Conservation (phyloP, 148 eudicot genomes). For the Fagopyrum esculentum region DNA sequence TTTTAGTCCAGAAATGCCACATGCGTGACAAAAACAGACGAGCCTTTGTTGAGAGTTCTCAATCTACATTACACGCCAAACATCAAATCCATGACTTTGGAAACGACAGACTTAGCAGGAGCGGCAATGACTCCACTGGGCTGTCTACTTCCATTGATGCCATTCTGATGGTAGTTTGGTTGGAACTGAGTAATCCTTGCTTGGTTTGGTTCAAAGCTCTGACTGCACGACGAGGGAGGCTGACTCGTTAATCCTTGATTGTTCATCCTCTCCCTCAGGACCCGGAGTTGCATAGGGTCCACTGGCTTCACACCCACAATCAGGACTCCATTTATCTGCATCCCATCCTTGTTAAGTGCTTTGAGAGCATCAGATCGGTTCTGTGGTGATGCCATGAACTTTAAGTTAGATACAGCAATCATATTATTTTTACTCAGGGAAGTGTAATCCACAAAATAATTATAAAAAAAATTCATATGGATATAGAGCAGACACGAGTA, state of each 20-base stretch:
- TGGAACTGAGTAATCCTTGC: slow-evolving; percentile 25
- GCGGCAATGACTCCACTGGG: slow-evolving; percentile 67
- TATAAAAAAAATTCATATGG: neutral
- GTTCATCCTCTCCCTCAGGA: slow-evolving; percentile 60
- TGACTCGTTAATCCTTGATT: slow-evolving; percentile 76
- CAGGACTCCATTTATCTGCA: slow-evolving; percentile 73
- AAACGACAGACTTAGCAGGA: slow-evolving; percentile 71
- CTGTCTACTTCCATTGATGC: slow-evolving; percentile 38
- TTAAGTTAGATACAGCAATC: neutral
- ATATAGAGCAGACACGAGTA: neutral
- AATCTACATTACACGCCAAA: slow-evolving; percentile 53
- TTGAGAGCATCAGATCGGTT: slow-evolving; percentile 77
- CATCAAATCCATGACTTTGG: slow-evolving; percentile 80
- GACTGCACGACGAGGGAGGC: slow-evolving; percentile 40
- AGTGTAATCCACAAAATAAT: neutral
- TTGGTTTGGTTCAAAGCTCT: slow-evolving; percentile 35
- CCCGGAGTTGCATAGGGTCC: slow-evolving; percentile 68
- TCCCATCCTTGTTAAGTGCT: slow-evolving; percentile 86
- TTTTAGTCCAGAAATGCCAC: neutral
- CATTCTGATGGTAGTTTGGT: slow-evolving; percentile 53
- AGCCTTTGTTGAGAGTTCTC: neutral
- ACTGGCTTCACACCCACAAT: slow-evolving; percentile 86
- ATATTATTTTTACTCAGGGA: neutral
- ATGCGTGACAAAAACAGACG: neutral
- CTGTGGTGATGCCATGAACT: slow-evolving; percentile 24